Base-by-base conservation (phyloP, 306 rosid species). In the Quercus agrifolia region DNA sequence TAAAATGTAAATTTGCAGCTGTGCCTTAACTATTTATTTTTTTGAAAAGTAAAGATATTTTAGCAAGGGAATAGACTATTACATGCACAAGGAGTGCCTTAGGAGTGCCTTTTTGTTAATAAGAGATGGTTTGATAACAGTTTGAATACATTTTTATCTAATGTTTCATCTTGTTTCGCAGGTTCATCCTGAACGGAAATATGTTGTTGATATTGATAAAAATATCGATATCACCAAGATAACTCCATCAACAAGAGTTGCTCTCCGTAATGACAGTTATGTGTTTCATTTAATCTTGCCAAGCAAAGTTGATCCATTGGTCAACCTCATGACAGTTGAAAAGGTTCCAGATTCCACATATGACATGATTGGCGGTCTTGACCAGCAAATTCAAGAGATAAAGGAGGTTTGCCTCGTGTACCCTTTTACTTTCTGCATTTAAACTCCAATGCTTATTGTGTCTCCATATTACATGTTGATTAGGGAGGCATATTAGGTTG, bases 321-420 rank as follows among this genome's bases (percentile, higher is more conserved):
- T 96, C 79, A 93, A 96, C 83, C 93, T 96, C 71, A 96, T 96
- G 99, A 96, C 93, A 83, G 99, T 96, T 71, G 99, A 96, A 79
- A 96, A 96, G 78, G 99, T 96, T 81, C 99, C 99, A 19, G 97
- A 96, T 81, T 96, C 99, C 67, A 96, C 99, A 0, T 96, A 93
- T 81, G 99, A 96, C 79, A 96, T 96, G 98, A 96, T 96, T 68
- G 99, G 99, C 90, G 98, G 99, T 73, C 91, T 96, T 52, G 99
- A 96, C 81, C 99, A 96, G 87, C 99, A 96, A 85, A 96, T 96
- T 82, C 93, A 96, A 75, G 99, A 96, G 86, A 96, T 96, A 21
- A 96, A 96, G 72, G 99, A 96, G 98, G 99, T 91, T 72, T 31
- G 28, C 59, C 61, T 25, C 41, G 63, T 77, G 27, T 30, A 11